Evolutionary conservation across 1,284 basidiomycete species (phyloP).

Genomic region (Cerioporus squamosus): DNA sequence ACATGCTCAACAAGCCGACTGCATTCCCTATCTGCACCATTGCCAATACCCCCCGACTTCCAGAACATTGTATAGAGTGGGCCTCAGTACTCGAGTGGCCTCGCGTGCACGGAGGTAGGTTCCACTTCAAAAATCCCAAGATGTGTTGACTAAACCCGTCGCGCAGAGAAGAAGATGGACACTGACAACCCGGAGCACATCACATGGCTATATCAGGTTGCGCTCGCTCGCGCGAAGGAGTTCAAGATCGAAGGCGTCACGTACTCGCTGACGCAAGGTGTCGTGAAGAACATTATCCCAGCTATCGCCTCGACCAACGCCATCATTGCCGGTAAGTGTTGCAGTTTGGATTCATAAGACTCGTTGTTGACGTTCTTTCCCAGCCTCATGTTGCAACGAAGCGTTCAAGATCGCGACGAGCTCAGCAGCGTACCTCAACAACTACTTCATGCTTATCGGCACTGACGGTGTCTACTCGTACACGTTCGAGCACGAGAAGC

Average conservation of each 20-base stretch:
- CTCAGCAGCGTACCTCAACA: conserved; percentile 92
- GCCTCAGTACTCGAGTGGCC: conserved; percentile 99
- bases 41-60: conserved; percentile 96
- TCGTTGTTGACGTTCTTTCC: not conserved
- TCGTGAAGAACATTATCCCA: conserved; percentile 99
- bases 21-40: conserved; percentile 99
- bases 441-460: conserved; percentile 98
- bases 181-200: conserved; percentile 98
- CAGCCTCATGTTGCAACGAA: conserved; percentile 98
- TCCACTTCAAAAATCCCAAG: not conserved
- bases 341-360: no score
- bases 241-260: conserved; percentile 99
- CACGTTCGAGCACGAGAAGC: conserved; percentile 95
- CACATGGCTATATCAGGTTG: conserved; percentile 87
- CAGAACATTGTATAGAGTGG: conserved; percentile 99
- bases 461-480: conserved; percentile 98
- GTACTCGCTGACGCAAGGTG: conserved; percentile 97
- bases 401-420: conserved; percentile 99
- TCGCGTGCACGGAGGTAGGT: conserved; percentile 80
- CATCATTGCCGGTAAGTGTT: conserved; percentile 82
- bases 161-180: conserved; percentile 89
- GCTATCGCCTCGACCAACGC: conserved; percentile 97
- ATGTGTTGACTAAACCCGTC: not conserved
- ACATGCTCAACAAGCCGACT: conserved; percentile 98
- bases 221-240: conserved; percentile 82